phyloP scores from a whole-genome alignment of 495 filamentous ascomycete species.

The Hypomontagnella monticulosa region DNA sequence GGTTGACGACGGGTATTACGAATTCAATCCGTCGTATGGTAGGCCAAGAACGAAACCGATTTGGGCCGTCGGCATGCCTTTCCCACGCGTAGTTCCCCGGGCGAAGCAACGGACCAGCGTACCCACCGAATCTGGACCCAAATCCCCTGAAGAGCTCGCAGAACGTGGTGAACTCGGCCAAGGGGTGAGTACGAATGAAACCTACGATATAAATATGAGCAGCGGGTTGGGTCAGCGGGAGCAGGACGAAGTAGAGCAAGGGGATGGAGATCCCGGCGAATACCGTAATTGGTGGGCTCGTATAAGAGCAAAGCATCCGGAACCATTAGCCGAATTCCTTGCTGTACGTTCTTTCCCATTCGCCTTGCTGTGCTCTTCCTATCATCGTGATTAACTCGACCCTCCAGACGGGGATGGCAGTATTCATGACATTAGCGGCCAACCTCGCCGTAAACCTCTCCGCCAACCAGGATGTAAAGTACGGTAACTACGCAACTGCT shows the following conservation, averaged over 20 bases:
- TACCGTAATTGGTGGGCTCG: slow-evolving; percentile 64
- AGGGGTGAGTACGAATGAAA: slow-evolving; percentile 29
- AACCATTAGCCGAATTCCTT: slow-evolving; percentile 61
- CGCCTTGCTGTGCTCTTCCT: neutral
- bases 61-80: slow-evolving; percentile 60
- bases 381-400: slow-evolving; percentile 3
- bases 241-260: slow-evolving; percentile 30
- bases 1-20: slow-evolving; percentile 47
- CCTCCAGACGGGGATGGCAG: slow-evolving; percentile 41
- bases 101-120: slow-evolving; percentile 57
- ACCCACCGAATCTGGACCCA: neutral
- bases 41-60: slow-evolving; percentile 56
- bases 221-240: slow-evolving; percentile 24
- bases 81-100: slow-evolving; percentile 59
- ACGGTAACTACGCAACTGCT: slow-evolving; percentile 43
- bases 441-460: slow-evolving; percentile 60
- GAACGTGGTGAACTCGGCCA: slow-evolving; percentile 15
- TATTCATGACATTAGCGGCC: slow-evolving; percentile 58
- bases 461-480: slow-evolving; percentile 49
- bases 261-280: slow-evolving; percentile 59
- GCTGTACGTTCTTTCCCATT: slow-evolving; percentile 49
- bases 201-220: slow-evolving; percentile 18
- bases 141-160: slow-evolving; percentile 28
- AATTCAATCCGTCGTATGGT: slow-evolving; percentile 59
- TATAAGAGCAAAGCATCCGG: slow-evolving; percentile 60